Evolutionary conservation across 129 eudicot genomes (phyloP).

Genomic region (Ambrosia artemisiifolia): DNA sequence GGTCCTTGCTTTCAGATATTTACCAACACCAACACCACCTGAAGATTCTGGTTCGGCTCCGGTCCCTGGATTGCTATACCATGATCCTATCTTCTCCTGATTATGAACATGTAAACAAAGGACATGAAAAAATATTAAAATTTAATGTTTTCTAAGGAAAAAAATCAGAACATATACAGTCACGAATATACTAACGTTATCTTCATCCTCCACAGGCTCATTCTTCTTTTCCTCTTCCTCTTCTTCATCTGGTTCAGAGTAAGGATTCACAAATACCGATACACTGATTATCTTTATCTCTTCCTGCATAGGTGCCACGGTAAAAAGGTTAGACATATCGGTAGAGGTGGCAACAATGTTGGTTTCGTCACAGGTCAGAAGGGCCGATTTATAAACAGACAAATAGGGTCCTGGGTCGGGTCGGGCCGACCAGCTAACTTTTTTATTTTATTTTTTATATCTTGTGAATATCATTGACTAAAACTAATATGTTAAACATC

Average conservation of each 20-base stretch:
- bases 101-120: slow-evolving; percentile 8
- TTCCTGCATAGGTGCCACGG: slow-evolving; percentile 57
- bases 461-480: not conserved
- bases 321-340: not conserved
- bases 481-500: not conserved
- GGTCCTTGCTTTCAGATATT: slow-evolving; percentile 68
- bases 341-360: not conserved
- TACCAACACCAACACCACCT: slow-evolving; percentile 70
- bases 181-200: slow-evolving; percentile 51
- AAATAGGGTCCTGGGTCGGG: not conserved
- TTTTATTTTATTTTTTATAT: not conserved
- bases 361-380: not conserved
- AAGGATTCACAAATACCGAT: slow-evolving; percentile 79
- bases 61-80: slow-evolving; percentile 91
- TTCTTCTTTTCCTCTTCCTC: slow-evolving; percentile 44
- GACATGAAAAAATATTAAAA: not conserved
- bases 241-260: slow-evolving; percentile 87
- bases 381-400: not conserved
- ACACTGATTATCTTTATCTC: slow-evolving; percentile 80
- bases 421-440: not conserved
- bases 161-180: not conserved
- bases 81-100: slow-evolving; percentile 90
- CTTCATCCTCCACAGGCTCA: slow-evolving; percentile 58
- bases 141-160: too few species aligned
- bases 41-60: slow-evolving; percentile 51